These are phyloP conservation scores for Oryza rufipogon DNA, from an alignment of 176 grass and related monocot genomes.

Conservation along the genomic window DNA sequence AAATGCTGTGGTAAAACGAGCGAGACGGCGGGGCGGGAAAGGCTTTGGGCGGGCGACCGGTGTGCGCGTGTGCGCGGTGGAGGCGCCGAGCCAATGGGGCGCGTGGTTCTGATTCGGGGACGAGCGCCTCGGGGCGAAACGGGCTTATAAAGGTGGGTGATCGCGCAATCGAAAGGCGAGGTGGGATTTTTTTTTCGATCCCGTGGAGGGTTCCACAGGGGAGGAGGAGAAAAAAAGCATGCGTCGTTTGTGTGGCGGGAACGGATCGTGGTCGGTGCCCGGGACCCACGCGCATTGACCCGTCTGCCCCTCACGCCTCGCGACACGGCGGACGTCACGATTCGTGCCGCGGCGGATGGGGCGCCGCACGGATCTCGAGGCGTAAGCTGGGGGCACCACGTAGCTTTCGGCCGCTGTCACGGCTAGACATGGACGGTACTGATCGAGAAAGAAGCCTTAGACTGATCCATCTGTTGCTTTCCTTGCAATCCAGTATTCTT, in stretches of 20 bases:
- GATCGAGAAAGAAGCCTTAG: conserved; percentile 27
- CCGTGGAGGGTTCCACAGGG: conserved; percentile 42
- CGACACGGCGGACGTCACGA: conserved; percentile 35
- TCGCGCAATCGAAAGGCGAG: conserved; percentile 14
- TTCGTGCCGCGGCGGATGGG: conserved; percentile 9
- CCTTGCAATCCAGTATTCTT: conserved; percentile 49
- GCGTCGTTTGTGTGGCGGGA: conserved; percentile 39
- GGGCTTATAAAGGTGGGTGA: conserved; percentile 51
- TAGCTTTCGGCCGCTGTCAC: conserved; percentile 38
- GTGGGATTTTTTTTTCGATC: conserved; percentile 46
- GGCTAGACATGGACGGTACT: conserved; percentile 41
- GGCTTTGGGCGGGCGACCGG: conserved; percentile 57
- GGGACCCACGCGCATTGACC: conserved; percentile 65
- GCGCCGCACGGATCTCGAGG: conserved; percentile 29
- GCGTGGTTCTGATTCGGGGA: conserved; percentile 46
- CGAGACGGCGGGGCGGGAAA: background rate
- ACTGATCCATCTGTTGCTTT: conserved; percentile 45
- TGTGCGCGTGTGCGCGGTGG: conserved; percentile 17
- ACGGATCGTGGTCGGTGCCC: conserved; percentile 47
- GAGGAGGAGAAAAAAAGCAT: background rate
- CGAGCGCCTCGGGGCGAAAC: background rate
- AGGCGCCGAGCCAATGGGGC: conserved; percentile 54
- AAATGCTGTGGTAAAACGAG: conserved; percentile 25
- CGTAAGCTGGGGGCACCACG: background rate
- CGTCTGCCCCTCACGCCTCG: background rate